A percentile compares a stretch with the other conserved stretches of the same genome.
phyloP scores from a whole-genome alignment of 208 protist genomes.

The Perkinsela sp. region DNA sequence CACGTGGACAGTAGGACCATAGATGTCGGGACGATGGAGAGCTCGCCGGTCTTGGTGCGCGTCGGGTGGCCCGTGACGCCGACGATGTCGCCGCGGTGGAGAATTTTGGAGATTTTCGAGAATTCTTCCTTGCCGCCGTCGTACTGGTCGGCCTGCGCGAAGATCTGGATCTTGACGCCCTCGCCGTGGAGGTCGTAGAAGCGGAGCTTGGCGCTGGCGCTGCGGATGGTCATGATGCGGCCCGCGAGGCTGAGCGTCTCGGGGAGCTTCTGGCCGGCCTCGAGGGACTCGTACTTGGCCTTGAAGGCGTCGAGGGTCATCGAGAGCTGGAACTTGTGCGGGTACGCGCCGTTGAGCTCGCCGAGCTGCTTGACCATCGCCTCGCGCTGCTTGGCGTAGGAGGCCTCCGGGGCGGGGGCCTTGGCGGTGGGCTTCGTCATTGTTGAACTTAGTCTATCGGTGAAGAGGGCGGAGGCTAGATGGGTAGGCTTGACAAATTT shows the following conservation, averaged over 20 bases:
- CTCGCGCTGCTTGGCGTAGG: constrained; percentile 50
- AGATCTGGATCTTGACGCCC: constrained; percentile 74
- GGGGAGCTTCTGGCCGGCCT: constrained; percentile 14
- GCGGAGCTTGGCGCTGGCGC: constrained; percentile 67
- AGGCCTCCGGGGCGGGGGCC: constrained; percentile 10
- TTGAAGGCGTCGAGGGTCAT: constrained; percentile 62
- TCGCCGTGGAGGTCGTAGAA: constrained; percentile 87
- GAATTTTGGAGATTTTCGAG: constrained; percentile 24
- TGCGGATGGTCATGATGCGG: constrained; percentile 38
- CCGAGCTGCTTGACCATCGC: constrained; percentile 58
- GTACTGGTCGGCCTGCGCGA: constrained; percentile 31
- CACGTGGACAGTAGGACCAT: constrained; percentile 79
- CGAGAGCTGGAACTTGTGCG: constrained; percentile 81
- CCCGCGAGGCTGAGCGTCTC: constrained; percentile 56
- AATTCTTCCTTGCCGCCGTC: constrained; percentile 29
- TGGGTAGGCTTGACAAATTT: too few relatives aligned
- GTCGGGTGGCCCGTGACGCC: constrained; percentile 71
- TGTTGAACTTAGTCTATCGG: too few relatives aligned
- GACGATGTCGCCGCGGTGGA: constrained; percentile 94
- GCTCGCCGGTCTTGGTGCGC: constrained; percentile 55
- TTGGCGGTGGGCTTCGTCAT: not conserved
- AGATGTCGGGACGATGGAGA: constrained; percentile 46
- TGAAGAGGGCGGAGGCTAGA: too few relatives aligned
- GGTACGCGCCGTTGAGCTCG: constrained; percentile 66
- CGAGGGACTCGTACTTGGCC: constrained; percentile 17